Evolutionary conservation across 2,329 filamentous ascomycete genomes (phyloP).

Genomic region (Ciborinia camelliae): DNA sequence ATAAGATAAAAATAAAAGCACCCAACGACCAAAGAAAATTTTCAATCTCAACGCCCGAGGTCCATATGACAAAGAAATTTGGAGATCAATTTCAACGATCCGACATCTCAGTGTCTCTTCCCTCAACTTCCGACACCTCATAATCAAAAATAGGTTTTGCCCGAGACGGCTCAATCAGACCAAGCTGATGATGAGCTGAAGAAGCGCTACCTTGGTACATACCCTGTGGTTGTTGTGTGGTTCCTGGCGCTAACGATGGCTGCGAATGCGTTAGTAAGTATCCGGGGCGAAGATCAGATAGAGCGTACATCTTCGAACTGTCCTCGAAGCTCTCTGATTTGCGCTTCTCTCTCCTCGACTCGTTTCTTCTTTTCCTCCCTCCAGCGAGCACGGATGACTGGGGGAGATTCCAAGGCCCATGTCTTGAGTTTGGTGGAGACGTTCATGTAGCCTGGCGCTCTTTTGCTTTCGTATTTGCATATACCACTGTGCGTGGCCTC

Average conservation of each 20-base stretch:
- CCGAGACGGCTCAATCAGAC: slow-evolving; percentile 23
- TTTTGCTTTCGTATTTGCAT: slow-evolving; percentile 66
- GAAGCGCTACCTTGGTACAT: slow-evolving; percentile 21
- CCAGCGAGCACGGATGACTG: slow-evolving; percentile 29
- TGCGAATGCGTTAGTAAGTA: slow-evolving; percentile 13
- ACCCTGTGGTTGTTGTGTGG: slow-evolving; percentile 25
- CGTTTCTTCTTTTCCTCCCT: slow-evolving; percentile 30
- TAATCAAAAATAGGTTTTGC: slow-evolving; percentile 27
- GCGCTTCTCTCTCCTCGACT: slow-evolving; percentile 26
- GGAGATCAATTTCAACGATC: slow-evolving; percentile 16
- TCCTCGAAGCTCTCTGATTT: slow-evolving; percentile 31
- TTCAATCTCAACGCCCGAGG: not conserved
- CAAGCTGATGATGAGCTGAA: slow-evolving; percentile 15
- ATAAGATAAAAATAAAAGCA: slow-evolving; percentile 17
- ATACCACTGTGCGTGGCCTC: slow-evolving; percentile 68
- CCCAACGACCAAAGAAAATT: slow-evolving; percentile 3
- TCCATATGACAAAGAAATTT: not conserved
- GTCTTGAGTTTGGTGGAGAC: slow-evolving; percentile 35
- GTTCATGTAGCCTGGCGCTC: slow-evolving; percentile 57
- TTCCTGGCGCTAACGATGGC: slow-evolving; percentile 19
- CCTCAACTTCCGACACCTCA: slow-evolving; percentile 31
- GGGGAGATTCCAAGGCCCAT: slow-evolving; percentile 31
- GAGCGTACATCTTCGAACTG: slow-evolving; percentile 20
- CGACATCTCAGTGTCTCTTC: slow-evolving; percentile 31
- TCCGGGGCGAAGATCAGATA: not conserved